Evolutionary conservation across 169 alveolate genomes (phyloP), one percentile per base, ranked within the genome.

Genomic region (Cytauxzoon felis): DNA sequence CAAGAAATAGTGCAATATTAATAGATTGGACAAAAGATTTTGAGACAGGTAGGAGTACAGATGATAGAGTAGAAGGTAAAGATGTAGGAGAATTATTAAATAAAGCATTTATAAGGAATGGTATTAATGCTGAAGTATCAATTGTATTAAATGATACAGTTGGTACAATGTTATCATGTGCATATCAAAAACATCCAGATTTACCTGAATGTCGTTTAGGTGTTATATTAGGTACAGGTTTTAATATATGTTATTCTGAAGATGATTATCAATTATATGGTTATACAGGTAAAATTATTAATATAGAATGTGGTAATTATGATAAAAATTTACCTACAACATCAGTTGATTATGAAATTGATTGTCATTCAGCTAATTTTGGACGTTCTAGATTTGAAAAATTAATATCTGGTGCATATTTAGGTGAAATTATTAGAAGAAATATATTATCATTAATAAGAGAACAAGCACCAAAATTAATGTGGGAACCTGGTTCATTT

Each of bases 21-120:
- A 62, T 90, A 41, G 90, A 82, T 62, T 92, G 96, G 96, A 92
- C 96, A n/a, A 92, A 92, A 70, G 96, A 90, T 13, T 91, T 92
- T 61, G 96, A 91, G 53, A 92, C 96, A 9, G 96, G 96, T 9
- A 81, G 94, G 49, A 91, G 76, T 59, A 91, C 96, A 6, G 56
- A 52, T n/a, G 91, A 85, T 27, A 94, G 89, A 30, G 96, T 92
- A 23, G 96, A 90, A 54, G 96, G 96, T 53, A 78, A 87, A n/a
- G 96, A 92, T 68, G 93, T 92, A 5, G 93, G 93, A 11, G 67
- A 43, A 64, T 65, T 91, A 41, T 73, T 92, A 80, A 81, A 89
- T 66, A 84, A 75, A 11, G 96, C 96, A 7, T 86, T 91, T 67
- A 49, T 40, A 49, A 70, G 96, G 18, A 60, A 86, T 30, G 54